Evolutionary conservation across 2,329 filamentous ascomycete species (phyloP).

Genomic region (Exutisphaerella laricina): DNA sequence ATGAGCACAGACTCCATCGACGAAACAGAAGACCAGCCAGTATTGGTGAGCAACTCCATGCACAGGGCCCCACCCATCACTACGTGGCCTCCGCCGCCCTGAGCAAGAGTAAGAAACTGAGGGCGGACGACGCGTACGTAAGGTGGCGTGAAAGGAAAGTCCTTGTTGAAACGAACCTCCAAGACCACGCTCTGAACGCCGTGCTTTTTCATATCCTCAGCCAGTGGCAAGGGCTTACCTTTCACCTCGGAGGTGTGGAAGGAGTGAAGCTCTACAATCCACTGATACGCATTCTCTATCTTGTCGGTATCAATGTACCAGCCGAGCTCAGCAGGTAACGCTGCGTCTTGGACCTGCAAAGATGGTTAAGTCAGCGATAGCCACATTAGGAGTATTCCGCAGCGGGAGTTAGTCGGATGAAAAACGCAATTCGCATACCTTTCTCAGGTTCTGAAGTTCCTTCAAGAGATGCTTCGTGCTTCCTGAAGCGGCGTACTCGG

Average conservation of each 20-base stretch:
- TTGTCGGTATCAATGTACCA: constrained; percentile 71
- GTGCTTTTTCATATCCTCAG: constrained; percentile 63
- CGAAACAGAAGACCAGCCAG: constrained; percentile 70
- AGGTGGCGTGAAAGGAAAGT: constrained; percentile 72
- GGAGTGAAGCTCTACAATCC: constrained; percentile 84
- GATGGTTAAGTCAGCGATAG: too few relatives aligned
- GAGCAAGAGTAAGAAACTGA: constrained; percentile 64
- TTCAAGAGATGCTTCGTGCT: constrained; percentile 59
- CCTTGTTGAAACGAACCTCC: constrained; percentile 72
- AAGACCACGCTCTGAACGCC: constrained; percentile 64
- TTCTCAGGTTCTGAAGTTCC: constrained; percentile 60
- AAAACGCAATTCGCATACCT: too few relatives aligned
- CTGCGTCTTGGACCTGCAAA: constrained; percentile 60
- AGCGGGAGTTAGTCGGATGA: too few relatives aligned
- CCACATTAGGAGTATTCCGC: too few relatives aligned
- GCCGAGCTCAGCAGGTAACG: constrained; percentile 61
- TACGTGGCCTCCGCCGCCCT: constrained; percentile 79
- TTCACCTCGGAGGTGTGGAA: constrained; percentile 47
- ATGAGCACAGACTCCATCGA: constrained; percentile 74
- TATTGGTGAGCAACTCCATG: constrained; percentile 70
- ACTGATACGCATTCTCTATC: constrained; percentile 75
- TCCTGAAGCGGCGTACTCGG: constrained; percentile 56
- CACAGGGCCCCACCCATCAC: constrained; percentile 77
- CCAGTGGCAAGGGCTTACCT: constrained; percentile 54
- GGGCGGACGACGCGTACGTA: constrained; percentile 80